Percentiles rank a stretch among this genome's conserved stretches.
phyloP scores from a whole-genome alignment of 768 basidiomycete genomes.

The Termitomyces sp. region DNA sequence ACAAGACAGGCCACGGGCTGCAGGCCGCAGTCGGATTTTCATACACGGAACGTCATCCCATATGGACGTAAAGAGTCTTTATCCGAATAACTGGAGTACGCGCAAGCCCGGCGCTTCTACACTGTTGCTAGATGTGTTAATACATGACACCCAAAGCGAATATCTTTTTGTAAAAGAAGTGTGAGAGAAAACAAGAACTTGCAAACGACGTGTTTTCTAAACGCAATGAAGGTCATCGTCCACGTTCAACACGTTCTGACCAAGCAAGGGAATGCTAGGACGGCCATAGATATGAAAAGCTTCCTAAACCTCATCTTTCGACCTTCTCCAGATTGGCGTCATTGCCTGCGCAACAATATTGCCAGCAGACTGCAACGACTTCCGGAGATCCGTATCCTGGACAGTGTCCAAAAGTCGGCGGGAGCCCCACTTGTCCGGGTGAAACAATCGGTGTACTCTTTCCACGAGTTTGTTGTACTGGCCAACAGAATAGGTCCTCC shows the following conservation, averaged over 20 bases:
- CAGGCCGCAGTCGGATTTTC: not conserved
- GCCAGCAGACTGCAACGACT: not conserved
- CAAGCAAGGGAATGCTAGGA: not conserved
- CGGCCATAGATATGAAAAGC: not conserved
- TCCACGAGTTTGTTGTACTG: conserved; percentile 3
- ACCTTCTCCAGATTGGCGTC: conserved; percentile 5
- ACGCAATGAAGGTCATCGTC: not conserved
- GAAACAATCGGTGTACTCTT: conserved; percentile 5
- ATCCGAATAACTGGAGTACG: not conserved
- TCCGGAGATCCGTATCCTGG: conserved; percentile 1
- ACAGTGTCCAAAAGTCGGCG: conserved; percentile 5
- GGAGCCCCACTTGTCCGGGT: conserved; percentile 13
- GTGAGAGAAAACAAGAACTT: not conserved
- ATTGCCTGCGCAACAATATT: conserved; percentile 9
- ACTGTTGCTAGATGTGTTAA: not conserved
- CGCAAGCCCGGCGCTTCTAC: not conserved
- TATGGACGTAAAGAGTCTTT: not conserved
- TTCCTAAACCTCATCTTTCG: conserved; percentile 1
- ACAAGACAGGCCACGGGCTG: not conserved
- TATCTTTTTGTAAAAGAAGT: not conserved
- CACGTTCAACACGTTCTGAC: not conserved
- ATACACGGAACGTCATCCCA: not conserved
- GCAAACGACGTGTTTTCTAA: not conserved
- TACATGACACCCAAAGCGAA: not conserved
- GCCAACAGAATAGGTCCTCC: not conserved